Conservation (phyloP, 768 basidiomycete genomes). For the Phylloporus arenicola region DNA sequence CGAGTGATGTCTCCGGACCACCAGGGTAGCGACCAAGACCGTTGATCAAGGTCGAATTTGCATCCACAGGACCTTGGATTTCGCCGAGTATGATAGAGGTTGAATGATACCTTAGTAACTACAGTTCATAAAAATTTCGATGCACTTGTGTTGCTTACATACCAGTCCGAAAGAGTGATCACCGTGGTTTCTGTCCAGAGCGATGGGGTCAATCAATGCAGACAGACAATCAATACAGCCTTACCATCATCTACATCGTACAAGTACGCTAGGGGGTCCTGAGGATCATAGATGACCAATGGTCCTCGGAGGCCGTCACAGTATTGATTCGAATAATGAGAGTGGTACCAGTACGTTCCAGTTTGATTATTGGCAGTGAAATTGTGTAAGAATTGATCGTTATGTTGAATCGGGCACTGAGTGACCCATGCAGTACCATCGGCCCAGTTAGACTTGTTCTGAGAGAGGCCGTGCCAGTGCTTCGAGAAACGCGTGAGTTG, state of each 20-base stretch:
- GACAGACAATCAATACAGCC: not conserved
- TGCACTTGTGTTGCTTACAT: conserved; percentile 13
- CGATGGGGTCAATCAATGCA: not conserved
- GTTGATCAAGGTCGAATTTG: conserved; percentile 48
- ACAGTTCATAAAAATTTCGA: conserved; percentile 5
- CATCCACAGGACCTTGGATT: conserved; percentile 3
- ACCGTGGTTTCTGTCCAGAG: conserved; percentile 32
- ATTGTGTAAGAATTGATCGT: conserved; percentile 32
- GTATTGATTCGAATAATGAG: conserved; percentile 34
- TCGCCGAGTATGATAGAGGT: conserved; percentile 15
- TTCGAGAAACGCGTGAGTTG: not conserved
- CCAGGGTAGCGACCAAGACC: conserved; percentile 43
- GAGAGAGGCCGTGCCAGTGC: conserved; percentile 32
- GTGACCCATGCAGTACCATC: conserved; percentile 37
- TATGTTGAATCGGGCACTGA: conserved; percentile 38
- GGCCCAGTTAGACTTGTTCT: conserved; percentile 25
- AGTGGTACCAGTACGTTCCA: conserved; percentile 50
- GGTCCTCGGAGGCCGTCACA: conserved; percentile 42
- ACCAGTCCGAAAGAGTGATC: conserved; percentile 47
- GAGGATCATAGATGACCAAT: conserved; percentile 42
- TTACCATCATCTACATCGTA: conserved; percentile 47
- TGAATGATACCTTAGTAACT: conserved; percentile 32
- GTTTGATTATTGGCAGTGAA: conserved; percentile 31
- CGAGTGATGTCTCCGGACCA: conserved; percentile 36
- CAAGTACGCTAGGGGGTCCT: conserved; percentile 36